Base-by-base conservation (phyloP, 1,284 basidiomycete genomes). In the Waitea zeae region DNA sequence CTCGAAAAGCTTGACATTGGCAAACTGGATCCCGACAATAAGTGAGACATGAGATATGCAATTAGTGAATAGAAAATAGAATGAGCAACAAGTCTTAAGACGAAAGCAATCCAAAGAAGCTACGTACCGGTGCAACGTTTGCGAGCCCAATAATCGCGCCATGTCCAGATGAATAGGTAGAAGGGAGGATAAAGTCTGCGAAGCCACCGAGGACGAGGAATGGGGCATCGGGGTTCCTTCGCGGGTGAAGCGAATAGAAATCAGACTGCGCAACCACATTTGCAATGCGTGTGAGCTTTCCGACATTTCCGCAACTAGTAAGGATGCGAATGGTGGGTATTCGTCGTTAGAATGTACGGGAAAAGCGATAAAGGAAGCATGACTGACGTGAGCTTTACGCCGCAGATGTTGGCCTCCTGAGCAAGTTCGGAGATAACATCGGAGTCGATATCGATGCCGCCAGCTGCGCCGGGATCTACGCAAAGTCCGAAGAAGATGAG, bases 311-410 rank as follows among this genome's bases (percentile, higher is more conserved):
- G 48, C 88, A 92, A 19, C 82, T 86, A 26, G 24, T 26, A 26
- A 26, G 9, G 24, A 26, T n/a, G n/a, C n/a, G n/a, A n/a, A n/a
- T n/a, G n/a, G n/a, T n/a, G n/a, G n/a, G n/a, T n/a, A n/a, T n/a
- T n/a, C n/a, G n/a, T n/a, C n/a, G n/a, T n/a, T n/a, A n/a, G n/a
- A n/a, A n/a, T n/a, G n/a, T n/a, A n/a, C n/a, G n/a, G 24, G 9
- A 26, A 26, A 26, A 26, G n/a, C 24, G 24, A n/a, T n/a, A 26
- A 26, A 9, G 24, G n/a, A 26, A 26, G 24, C n/a, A 9, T 26
- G n/a, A 65, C 76, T 30, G 52, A 81, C 73, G 86, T 90, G 43
- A 90, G 67, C 56, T 92, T 93, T 40, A 89, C 77, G 20, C 88
- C 88, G 47, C 69, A 76, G 26, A 77, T 56, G 48, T 84, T 84